Percentiles rank a stretch among this genome's conserved stretches.
These are phyloP conservation scores for Trypanosoma caninum DNA, from an alignment of 208 protist species.

Conservation along the genomic window DNA sequence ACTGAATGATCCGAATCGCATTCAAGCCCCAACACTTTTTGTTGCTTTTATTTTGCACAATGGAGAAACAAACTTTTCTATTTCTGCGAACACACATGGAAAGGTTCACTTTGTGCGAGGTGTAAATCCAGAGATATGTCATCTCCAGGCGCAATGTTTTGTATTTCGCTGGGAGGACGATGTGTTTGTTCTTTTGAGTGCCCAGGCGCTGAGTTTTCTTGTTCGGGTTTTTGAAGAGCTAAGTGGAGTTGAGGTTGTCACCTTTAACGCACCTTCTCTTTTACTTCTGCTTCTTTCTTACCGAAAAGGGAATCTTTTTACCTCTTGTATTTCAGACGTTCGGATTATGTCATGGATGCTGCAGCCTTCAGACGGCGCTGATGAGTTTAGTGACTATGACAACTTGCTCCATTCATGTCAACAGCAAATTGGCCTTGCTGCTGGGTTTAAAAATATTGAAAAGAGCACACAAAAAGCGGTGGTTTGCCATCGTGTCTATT, in stretches of 20 bases:
- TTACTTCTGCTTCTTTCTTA: conserved; percentile 58
- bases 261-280: conserved; percentile 75
- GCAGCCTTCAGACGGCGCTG: conserved; percentile 13
- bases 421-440: conserved; percentile 19
- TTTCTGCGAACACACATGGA: conserved; percentile 31
- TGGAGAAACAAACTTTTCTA: conserved; percentile 36
- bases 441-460: conserved; percentile 6
- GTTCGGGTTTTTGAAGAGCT: conserved; percentile 59
- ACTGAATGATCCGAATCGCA: conserved; percentile 75
- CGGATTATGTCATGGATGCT: conserved; percentile 86
- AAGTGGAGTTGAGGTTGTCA: conserved; percentile 84
- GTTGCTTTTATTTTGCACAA: conserved; percentile 44
- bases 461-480: conserved; percentile 20
- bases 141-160: conserved; percentile 42
- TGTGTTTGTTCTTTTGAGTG: conserved; percentile 46
- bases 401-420: conserved; percentile 20
- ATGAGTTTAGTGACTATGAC: conserved; percentile 28
- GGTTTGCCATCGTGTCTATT: conserved; percentile 67
- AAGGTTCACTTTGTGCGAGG: conserved; percentile 29
- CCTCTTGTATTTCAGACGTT: conserved; percentile 76
- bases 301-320: conserved; percentile 40
- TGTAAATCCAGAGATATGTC: conserved; percentile 26
- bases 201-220: conserved; percentile 45
- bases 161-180: conserved; percentile 75
- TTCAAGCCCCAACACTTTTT: conserved; percentile 80